Evolutionary conservation across 2,329 filamentous ascomycete species (phyloP), one percentile per base, ranked within the genome.

Genomic region (Cercospora brassicicola): DNA sequence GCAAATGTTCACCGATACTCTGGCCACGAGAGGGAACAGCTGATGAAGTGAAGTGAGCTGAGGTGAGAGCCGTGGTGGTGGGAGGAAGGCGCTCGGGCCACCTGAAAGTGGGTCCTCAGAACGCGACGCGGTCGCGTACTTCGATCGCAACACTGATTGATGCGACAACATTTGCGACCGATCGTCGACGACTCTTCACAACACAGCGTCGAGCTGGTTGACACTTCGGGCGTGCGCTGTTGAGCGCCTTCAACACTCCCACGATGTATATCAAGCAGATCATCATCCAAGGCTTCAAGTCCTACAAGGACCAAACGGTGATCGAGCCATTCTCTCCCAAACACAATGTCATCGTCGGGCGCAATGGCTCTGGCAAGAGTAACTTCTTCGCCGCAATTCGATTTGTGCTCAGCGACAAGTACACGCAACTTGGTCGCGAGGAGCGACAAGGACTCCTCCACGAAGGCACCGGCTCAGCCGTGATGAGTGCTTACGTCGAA

Each of bases 331-430:
- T 99, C 82, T 98, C 94, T 55, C 90, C 94, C 63, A 96, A 96
- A 77, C 95, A 94, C 77, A 99, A 99, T 84, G 94, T 99, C 74
- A 96, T 99, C 76, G 95, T 99, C 77, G 95, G 95, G 74, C 94
- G 95, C 84, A 99, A 99, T 89, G 95, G 95, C 73, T 98, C 95
- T 2, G 95, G 95, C 78, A 99, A 99, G 86, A 97, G 93, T 81
- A 99, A 99, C 83, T 99, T 99, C 87, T 99, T 99, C 82, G 94
- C 95, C 62, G 95, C 95, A 55, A 97, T 99, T 81, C 93, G 95
- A 67, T 99, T 99, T 82, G 96, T 98, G 56, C 90, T 99, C 71
- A 95, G 94, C 81, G 95, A 99, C 88, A 69, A 73, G 33, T 99
- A 99, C 82, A 96, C 92, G 55, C 92, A 96, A 80, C 92, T 99